Percentiles rank a stretch among this genome's conserved stretches.
Evolutionary conservation across 306 rosid genomes (phyloP).

Genomic region (Carpinus fangiana): DNA sequence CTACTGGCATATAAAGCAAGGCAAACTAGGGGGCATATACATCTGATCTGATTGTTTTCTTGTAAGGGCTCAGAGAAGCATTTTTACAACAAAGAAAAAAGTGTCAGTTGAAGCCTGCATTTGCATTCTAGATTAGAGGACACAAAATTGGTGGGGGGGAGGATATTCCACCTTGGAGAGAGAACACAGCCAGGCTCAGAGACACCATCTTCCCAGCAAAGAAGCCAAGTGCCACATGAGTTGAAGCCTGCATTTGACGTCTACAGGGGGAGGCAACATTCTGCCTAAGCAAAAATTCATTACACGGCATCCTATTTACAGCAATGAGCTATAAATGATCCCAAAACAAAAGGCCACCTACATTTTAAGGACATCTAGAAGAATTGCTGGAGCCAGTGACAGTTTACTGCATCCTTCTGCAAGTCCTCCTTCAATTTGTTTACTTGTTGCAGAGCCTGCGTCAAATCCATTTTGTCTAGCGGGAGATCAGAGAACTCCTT

Average conservation of each 20-base stretch:
- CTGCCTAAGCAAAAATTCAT: conserved; percentile 18
- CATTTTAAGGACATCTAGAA: conserved; percentile 35
- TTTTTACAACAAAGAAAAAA: too few species aligned
- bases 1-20: background rate
- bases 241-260: background rate
- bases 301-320: conserved; percentile 23
- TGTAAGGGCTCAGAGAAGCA: too few species aligned
- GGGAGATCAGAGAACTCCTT: conserved; percentile 75
- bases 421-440: conserved; percentile 61
- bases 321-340: conserved; percentile 31
- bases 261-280: background rate
- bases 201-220: background rate
- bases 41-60: too few species aligned
- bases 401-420: conserved; percentile 69
- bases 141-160: too few species aligned
- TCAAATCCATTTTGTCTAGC: conserved; percentile 66
- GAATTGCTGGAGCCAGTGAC: conserved; percentile 76
- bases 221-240: background rate
- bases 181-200: background rate
- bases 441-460: conserved; percentile 59
- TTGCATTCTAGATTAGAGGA: too few species aligned
- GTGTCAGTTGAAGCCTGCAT: too few species aligned
- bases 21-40: background rate
- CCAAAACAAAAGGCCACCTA: conserved; percentile 23
- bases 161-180: too few species aligned